Percentiles rank a stretch among this genome's conserved stretches.
Conservation (phyloP, 192 early-diverging fungal species). For the Coemansia sp. region DNA sequence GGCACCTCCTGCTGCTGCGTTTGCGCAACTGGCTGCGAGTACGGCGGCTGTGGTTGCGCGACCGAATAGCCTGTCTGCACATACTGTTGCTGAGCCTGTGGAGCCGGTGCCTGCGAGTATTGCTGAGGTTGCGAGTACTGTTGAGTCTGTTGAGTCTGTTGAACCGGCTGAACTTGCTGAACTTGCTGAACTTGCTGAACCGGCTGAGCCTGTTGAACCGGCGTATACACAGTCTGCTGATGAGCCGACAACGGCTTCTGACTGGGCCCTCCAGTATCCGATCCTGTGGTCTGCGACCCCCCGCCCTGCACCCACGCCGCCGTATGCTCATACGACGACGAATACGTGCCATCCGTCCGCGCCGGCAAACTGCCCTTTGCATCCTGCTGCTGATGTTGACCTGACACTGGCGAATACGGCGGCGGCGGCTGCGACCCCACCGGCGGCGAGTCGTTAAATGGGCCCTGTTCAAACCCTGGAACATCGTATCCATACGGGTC, state of each 20-base stretch:
- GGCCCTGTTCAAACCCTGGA: constrained; percentile 25
- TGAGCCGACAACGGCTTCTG: constrained; percentile 1
- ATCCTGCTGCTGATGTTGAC: constrained; percentile 1
- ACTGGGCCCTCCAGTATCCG: constrained; percentile 28
- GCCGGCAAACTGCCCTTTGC: constrained; percentile 15
- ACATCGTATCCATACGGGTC: constrained; percentile 45
- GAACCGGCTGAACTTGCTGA: background rate
- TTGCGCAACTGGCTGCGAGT: constrained; percentile 17
- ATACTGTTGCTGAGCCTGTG: constrained; percentile 10
- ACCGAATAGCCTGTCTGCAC: background rate
- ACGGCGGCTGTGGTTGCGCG: constrained; percentile 17
- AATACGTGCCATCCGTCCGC: constrained; percentile 47
- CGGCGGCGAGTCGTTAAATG: background rate
- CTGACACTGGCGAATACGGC: constrained; percentile 27
- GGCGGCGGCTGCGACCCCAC: constrained; percentile 12
- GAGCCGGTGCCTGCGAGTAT: background rate
- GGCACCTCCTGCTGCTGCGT: constrained; percentile 6
- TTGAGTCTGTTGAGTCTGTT: background rate
- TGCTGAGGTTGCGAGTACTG: constrained; percentile 9
- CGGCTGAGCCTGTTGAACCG: background rate
- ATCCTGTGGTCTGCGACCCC: constrained; percentile 34
- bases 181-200: background rate
- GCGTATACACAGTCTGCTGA: background rate
- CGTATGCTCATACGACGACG: constrained; percentile 53
- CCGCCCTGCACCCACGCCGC: constrained; percentile 47